Percentiles rank a stretch among this genome's conserved stretches.
phyloP scores from a whole-genome alignment of 441 rosid species.

The Pelargonium citronellum region DNA sequence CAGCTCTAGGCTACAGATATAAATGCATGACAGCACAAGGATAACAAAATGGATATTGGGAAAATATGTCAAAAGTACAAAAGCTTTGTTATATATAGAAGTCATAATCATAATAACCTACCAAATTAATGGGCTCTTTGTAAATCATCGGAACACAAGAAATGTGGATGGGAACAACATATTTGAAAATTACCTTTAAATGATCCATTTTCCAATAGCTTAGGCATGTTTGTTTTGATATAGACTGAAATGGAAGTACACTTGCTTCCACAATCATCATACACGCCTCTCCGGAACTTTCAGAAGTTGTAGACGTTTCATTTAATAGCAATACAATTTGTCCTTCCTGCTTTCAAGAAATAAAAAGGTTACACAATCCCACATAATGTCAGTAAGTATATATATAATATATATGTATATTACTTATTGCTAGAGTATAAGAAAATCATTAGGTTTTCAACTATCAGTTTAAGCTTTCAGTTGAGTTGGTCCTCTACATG shows the following conservation, averaged over 20 bases:
- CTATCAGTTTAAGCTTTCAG: too few relatives aligned
- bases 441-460: too few relatives aligned
- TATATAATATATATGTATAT: too few relatives aligned
- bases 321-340: slow-evolving; percentile 67
- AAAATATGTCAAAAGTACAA: slow-evolving; percentile 13
- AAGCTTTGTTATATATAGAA: neutral
- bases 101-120: neutral
- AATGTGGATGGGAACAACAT: slow-evolving; percentile 10
- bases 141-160: neutral
- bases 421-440: too few relatives aligned
- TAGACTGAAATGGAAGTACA: slow-evolving; percentile 58
- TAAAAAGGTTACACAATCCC: slow-evolving; percentile 21
- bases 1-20: too few relatives aligned
- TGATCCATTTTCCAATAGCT: slow-evolving; percentile 48
- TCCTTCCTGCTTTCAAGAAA: slow-evolving; percentile 44
- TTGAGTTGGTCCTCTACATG: too few relatives aligned
- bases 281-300: slow-evolving; percentile 63
- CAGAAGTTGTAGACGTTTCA: slow-evolving; percentile 34
- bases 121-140: neutral
- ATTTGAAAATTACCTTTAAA: slow-evolving; percentile 48
- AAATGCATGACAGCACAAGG: too few relatives aligned
- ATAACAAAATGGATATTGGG: too few relatives aligned
- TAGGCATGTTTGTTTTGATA: slow-evolving; percentile 39
- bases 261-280: slow-evolving; percentile 61
- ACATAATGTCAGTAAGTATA: neutral